A percentile compares a stretch with the other conserved stretches of the same genome.
Conservation (phyloP, 331 rosid species). For the Erythrophleum ivorense region DNA sequence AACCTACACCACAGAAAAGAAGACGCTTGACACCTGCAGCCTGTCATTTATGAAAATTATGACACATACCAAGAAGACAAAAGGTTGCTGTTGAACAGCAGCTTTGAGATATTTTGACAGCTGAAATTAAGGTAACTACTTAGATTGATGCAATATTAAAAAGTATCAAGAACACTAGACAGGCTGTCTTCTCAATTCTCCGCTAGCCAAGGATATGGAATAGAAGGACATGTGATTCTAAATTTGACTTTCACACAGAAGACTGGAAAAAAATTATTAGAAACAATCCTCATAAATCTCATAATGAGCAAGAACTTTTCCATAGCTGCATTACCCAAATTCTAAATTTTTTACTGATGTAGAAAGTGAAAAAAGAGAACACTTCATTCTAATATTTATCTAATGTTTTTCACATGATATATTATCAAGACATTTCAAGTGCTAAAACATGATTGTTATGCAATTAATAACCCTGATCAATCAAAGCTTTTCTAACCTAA, state of each 20-base stretch:
- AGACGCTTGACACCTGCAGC: conserved; percentile 96
- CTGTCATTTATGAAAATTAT: conserved; percentile 48
- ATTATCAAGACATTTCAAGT: conserved; percentile 15
- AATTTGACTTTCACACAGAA: not conserved
- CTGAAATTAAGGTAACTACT: not conserved
- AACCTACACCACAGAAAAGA: conserved; percentile 98
- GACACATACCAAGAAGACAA: conserved; percentile 18
- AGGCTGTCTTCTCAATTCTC: conserved; percentile 18
- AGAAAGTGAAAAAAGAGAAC: not conserved
- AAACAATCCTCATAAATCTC: not conserved
- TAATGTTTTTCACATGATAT: conserved; percentile 2
- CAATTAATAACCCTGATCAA: conserved; percentile 4
- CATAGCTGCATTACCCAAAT: not conserved
- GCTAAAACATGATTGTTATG: not conserved
- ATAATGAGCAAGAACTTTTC: not conserved
- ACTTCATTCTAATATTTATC: not conserved
- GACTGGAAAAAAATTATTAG: not conserved
- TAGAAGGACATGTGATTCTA: not conserved
- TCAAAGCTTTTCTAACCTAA: not conserved
- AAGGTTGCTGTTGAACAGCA: conserved; percentile 7
- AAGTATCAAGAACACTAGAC: conserved; percentile 8
- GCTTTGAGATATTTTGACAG: not conserved
- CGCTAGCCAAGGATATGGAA: conserved; percentile 1
- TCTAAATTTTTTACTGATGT: not conserved
- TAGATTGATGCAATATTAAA: not conserved